phyloP scores from a whole-genome alignment of 2,329 filamentous ascomycete genomes.

The Biscogniauxia mediterranea region DNA sequence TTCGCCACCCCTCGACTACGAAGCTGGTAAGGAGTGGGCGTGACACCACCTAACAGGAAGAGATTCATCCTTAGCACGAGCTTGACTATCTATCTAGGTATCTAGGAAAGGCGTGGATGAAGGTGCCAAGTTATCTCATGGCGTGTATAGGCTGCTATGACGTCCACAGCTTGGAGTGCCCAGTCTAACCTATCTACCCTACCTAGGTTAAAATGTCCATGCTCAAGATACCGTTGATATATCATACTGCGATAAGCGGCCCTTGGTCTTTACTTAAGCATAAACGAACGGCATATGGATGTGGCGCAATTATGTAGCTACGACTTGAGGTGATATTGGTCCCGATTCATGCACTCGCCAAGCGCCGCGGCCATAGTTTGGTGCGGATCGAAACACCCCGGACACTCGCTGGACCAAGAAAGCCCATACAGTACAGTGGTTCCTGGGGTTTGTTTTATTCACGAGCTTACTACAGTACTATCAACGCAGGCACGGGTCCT shows the following conservation, averaged over 20 bases:
- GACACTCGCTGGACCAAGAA: not conserved
- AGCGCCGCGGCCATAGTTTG: not conserved
- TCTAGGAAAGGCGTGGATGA: not conserved
- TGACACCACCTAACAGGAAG: not conserved
- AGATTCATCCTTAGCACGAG: not conserved
- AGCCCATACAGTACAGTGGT: not conserved
- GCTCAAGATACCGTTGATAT: not conserved
- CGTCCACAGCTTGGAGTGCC: not conserved
- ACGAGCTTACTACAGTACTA: not conserved
- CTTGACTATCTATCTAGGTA: not conserved
- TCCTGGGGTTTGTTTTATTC: not conserved
- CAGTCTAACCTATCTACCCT: too few relatives aligned
- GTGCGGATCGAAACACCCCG: not conserved
- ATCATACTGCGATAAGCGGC: not conserved
- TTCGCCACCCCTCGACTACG: not conserved
- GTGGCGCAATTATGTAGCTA: not conserved
- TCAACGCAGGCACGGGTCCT: not conserved
- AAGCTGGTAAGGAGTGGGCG: not conserved
- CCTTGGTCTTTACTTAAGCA: not conserved
- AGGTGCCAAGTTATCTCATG: not conserved
- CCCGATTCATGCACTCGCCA: not conserved
- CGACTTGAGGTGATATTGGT: not conserved
- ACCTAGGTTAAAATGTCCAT: too few relatives aligned
- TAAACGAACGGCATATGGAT: not conserved
- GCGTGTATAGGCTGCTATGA: not conserved